Evolutionary conservation across 192 early-diverging fungal species (phyloP).

Genomic region (Dimargaris cristalligena): DNA sequence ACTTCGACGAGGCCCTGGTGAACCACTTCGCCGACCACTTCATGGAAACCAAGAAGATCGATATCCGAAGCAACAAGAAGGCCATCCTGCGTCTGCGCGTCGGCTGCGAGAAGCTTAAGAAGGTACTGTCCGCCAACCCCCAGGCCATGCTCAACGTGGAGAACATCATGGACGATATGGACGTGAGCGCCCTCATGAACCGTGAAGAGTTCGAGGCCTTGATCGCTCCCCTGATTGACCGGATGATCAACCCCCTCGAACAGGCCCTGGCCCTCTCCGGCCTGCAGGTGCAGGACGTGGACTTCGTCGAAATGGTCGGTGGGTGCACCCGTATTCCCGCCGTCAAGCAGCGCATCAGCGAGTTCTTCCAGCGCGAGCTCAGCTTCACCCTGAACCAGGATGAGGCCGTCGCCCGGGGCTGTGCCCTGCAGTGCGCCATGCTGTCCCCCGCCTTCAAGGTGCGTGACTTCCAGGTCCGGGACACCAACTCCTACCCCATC

Average conservation of each 20-base stretch:
- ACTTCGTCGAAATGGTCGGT: constrained; percentile 89
- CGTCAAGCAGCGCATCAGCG: constrained; percentile 77
- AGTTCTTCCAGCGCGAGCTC: constrained; percentile 77
- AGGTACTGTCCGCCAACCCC: constrained; percentile 84
- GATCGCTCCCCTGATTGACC: constrained; percentile 48
- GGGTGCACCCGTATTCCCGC: constrained; percentile 85
- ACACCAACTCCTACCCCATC: constrained; percentile 78
- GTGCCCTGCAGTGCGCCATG: constrained; percentile 93
- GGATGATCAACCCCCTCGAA: constrained; percentile 53
- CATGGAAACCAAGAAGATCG: constrained; percentile 89
- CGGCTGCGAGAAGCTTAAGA: constrained; percentile 89
- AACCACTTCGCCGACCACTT: constrained; percentile 77
- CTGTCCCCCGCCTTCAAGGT: constrained; percentile 94
- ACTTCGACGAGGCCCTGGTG: constrained; percentile 81
- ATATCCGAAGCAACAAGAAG: constrained; percentile 77
- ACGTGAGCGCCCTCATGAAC: constrained; percentile 69
- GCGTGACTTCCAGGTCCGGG: constrained; percentile 85
- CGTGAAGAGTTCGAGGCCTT: constrained; percentile 77
- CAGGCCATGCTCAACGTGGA: constrained; percentile 86
- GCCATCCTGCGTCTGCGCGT: constrained; percentile 77
- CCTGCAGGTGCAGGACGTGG: constrained; percentile 62
- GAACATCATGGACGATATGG: constrained; percentile 89
- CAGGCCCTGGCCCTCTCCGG: constrained; percentile 61
- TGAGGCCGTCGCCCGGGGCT: constrained; percentile 91
- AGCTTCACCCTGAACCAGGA: constrained; percentile 93